A percentile compares a stretch with the other conserved stretches of the same genome.
phyloP scores from a whole-genome alignment of 2,329 filamentous ascomycete genomes.

The Ophiostoma ulmi region DNA sequence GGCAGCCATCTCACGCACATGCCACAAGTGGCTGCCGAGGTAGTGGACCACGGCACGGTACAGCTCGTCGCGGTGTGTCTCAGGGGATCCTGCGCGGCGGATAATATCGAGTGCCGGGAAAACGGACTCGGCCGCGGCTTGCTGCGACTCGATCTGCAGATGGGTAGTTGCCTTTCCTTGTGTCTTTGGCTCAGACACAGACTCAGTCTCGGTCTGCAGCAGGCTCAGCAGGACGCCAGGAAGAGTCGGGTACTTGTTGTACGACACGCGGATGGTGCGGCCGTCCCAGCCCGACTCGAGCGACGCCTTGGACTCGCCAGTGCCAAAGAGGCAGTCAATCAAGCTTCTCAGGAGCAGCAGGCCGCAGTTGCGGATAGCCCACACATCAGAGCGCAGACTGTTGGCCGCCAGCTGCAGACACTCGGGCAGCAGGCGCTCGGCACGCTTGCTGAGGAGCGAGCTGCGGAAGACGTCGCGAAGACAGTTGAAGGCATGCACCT shows the following conservation, averaged over 20 bases:
- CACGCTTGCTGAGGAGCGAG: conserved; percentile 65
- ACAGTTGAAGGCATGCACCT: conserved; percentile 93
- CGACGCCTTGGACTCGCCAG: conserved; percentile 61
- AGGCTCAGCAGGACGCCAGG: conserved; percentile 59
- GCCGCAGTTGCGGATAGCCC: conserved; percentile 92
- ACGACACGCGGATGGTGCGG: conserved; percentile 60
- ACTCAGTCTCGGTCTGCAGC: conserved; percentile 41
- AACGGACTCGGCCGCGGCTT: conserved; percentile 59
- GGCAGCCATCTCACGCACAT: conserved; percentile 74
- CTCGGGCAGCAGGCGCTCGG: conserved; percentile 67
- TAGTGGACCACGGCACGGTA: conserved; percentile 56
- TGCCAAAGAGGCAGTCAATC: conserved; percentile 72
- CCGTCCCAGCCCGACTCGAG: conserved; percentile 62
- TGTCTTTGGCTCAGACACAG: background rate
- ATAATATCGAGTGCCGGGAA: conserved; percentile 81
- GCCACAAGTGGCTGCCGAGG: conserved; percentile 67
- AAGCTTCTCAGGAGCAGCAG: conserved; percentile 82
- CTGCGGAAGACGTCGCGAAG: conserved; percentile 88
- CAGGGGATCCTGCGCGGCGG: conserved; percentile 63
- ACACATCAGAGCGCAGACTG: conserved; percentile 71
- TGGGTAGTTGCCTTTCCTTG: conserved; percentile 33
- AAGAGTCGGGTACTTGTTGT: conserved; percentile 62
- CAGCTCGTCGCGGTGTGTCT: conserved; percentile 50
- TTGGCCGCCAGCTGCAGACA: conserved; percentile 74
- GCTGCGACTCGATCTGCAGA: conserved; percentile 30